Evolutionary conservation across 352 stramenopile species (phyloP).

Genomic region (Phytophthora europaea): DNA sequence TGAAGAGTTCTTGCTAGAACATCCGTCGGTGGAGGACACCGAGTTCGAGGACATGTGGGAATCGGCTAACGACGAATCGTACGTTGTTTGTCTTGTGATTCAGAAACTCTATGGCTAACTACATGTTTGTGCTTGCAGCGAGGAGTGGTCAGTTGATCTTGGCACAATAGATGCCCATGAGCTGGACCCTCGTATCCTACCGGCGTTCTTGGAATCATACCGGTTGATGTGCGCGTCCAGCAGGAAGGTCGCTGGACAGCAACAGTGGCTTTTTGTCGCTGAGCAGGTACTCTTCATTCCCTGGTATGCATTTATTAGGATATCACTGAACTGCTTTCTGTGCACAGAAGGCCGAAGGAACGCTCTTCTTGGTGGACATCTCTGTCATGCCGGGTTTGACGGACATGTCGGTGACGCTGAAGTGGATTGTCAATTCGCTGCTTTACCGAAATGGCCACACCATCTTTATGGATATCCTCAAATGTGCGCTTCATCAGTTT

Average conservation of each 20-base stretch:
- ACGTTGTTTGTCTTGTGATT: conserved; percentile 30
- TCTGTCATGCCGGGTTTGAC: conserved; percentile 79
- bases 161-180: conserved; percentile 51
- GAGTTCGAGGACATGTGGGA: conserved; percentile 86
- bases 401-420: conserved; percentile 87
- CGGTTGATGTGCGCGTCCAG: conserved; percentile 76
- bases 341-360: conserved; percentile 72
- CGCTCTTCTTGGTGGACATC: conserved; percentile 86
- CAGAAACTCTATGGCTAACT: conserved; percentile 4
- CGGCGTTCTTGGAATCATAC: conserved; percentile 68
- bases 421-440: conserved; percentile 91
- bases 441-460: conserved; percentile 88
- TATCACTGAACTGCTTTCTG: background rate
- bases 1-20: conserved; percentile 72
- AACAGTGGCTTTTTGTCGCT: conserved; percentile 83
- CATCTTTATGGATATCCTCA: conserved; percentile 86
- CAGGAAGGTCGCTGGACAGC: conserved; percentile 79
- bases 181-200: conserved; percentile 67
- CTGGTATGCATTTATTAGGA: background rate
- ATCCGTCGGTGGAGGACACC: conserved; percentile 53
- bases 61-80: conserved; percentile 78
- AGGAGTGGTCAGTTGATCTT: conserved; percentile 81
- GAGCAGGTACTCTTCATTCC: conserved; percentile 64
- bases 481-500: conserved; percentile 76
- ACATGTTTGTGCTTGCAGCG: conserved; percentile 44